A percentile compares a stretch with the other conserved stretches of the same genome.
Conservation (phyloP, 352 stramenopile species). For the Peronospora farinosa region DNA sequence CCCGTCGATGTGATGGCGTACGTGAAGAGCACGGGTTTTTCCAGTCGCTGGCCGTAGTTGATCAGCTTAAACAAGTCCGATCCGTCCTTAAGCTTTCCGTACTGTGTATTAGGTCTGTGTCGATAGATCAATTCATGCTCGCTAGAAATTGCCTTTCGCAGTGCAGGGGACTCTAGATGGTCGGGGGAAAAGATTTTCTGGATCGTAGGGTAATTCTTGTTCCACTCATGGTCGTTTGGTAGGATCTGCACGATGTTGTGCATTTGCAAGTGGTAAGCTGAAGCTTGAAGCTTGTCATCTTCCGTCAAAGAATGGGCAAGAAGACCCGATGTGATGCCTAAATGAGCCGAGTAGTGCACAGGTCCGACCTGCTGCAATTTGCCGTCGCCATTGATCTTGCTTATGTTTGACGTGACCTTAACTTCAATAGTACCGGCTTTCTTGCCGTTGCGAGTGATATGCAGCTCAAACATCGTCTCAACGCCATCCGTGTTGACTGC, state of each 20-base stretch:
- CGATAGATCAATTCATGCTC: conserved; percentile 30
- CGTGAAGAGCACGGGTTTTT: conserved; percentile 35
- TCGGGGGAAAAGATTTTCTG: conserved; percentile 36
- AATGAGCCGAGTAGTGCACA: conserved; percentile 33
- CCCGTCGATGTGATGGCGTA: conserved; percentile 31
- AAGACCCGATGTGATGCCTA: conserved; percentile 21
- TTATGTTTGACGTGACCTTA: conserved; percentile 26
- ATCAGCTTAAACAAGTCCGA: conserved; percentile 32
- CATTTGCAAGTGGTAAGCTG: conserved; percentile 30
- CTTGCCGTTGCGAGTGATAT: conserved; percentile 24
- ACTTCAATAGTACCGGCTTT: conserved; percentile 26
- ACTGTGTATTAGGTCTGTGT: conserved; percentile 19
- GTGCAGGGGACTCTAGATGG: conserved; percentile 20
- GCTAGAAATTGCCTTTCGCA: conserved; percentile 23
- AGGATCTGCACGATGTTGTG: conserved; percentile 29
- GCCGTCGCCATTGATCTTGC: conserved; percentile 1
- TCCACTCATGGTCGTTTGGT: conserved; percentile 30
- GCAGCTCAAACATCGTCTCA: conserved; percentile 28
- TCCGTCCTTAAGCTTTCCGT: conserved; percentile 13
- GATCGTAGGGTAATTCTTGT: conserved; percentile 31
- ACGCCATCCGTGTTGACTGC: conserved; percentile 24
- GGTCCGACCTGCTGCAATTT: conserved; percentile 24
- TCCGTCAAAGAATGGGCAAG: conserved; percentile 25
- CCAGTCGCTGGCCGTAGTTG: conserved; percentile 21
- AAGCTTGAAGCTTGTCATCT: conserved; percentile 24